Evolutionary conservation across 2,329 filamentous ascomycete genomes (phyloP), one percentile per base, ranked within the genome.

Genomic region (Davidsoniella neocaledoniae): DNA sequence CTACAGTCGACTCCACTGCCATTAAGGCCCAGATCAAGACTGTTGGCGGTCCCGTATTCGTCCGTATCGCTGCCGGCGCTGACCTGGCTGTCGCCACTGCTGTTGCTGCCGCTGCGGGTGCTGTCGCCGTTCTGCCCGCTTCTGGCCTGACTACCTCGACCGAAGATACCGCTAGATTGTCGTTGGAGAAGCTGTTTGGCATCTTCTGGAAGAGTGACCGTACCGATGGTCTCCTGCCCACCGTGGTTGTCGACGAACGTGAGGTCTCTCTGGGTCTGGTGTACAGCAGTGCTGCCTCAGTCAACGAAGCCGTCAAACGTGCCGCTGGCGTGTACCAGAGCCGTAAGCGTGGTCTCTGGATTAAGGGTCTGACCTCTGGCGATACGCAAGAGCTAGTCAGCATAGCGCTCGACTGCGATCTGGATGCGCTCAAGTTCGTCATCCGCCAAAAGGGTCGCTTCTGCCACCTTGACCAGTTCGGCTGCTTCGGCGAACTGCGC

Each of bases 361-460:
- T 94, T 65, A 98, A 98, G 69, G 91, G 91, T 5, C 85, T 88
- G 48, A 91, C 83, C 7, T 96, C 90, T 49, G 91, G 91, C 12
- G 88, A 96, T 62, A 86, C 85, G 10, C 91, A 98, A 64, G 81
- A 95, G 63, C 72, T 98, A 46, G 71, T 96, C 19, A 79, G 79
- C 51, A 75, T 98, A 56, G 82, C 83, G 1, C 71, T 93, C 49
- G 91, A 98, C 65, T 98, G 91, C 64, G 91, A 98, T 64, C 82
- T 82, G 55, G 91, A 98, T 64, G 93, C 88, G 52, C 67, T 98
- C 58, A 82, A 84, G 56, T 96, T 95, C 63, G 76, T 86, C 12
- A 90, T 96, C 41, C 81, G 77, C 57, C 91, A 98, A 64, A 86
- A 83, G 62, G 91, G 91, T 29, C 75, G 81, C 8, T 98, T 98